Conservation (phyloP, 2,329 filamentous ascomycete genomes). For the Rutstroemia sp. region DNA sequence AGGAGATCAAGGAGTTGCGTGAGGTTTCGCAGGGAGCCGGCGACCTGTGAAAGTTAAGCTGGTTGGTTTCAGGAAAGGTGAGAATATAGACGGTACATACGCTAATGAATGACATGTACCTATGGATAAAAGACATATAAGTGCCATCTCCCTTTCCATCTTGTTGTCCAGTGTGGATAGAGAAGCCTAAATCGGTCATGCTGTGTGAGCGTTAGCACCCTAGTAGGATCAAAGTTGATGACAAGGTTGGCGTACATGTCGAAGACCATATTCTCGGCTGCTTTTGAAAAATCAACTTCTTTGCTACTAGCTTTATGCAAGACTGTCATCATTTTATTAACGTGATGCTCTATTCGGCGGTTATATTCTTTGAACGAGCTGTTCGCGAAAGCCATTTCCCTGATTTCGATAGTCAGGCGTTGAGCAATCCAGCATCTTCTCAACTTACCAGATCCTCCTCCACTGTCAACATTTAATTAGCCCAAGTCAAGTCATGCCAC, state of each 20-base stretch:
- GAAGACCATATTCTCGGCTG: slow-evolving; percentile 12
- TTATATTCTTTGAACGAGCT: slow-evolving; percentile 13
- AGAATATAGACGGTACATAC: background rate
- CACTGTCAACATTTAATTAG: slow-evolving; percentile 2
- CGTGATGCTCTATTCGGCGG: slow-evolving; percentile 12
- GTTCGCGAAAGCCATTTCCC: slow-evolving; percentile 12
- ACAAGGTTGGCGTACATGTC: slow-evolving; percentile 10
- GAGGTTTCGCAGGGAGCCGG: slow-evolving; percentile 10
- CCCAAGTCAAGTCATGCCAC: background rate
- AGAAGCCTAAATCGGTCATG: slow-evolving; percentile 15
- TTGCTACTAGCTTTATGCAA: background rate
- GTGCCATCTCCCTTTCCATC: slow-evolving; percentile 11
- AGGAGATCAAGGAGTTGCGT: slow-evolving; percentile 10
- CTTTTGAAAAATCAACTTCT: slow-evolving; percentile 9
- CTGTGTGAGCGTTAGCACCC: background rate
- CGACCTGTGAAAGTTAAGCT: background rate
- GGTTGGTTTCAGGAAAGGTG: background rate
- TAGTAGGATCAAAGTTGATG: background rate
- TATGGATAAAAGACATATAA: slow-evolving; percentile 16
- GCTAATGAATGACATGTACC: slow-evolving; percentile 9
- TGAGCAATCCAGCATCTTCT: background rate
- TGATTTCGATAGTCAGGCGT: background rate
- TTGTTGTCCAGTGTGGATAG: slow-evolving; percentile 12
- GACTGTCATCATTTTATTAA: slow-evolving; percentile 7
- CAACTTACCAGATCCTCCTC: slow-evolving; percentile 12